Evolutionary conservation across 2,329 filamentous ascomycete genomes (phyloP).

Genomic region (Geosmithia putterillii): DNA sequence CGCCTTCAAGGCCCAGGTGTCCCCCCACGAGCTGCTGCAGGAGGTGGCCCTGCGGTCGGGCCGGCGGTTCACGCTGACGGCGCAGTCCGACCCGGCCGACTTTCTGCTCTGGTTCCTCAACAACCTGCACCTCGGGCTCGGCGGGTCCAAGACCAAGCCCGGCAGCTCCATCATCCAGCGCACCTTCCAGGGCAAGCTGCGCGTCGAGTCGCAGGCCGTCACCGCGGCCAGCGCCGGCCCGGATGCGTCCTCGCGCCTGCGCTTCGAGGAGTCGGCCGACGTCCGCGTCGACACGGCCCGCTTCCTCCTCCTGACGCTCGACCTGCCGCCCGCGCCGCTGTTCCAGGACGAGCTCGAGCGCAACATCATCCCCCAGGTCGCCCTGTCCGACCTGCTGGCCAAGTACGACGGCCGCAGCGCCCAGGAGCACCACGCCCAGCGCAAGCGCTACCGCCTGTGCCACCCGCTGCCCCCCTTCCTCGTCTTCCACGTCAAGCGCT

Average conservation of each 20-base stretch:
- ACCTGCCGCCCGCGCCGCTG: conserved; percentile 80
- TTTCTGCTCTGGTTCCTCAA: conserved; percentile 98
- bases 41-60: conserved; percentile 83
- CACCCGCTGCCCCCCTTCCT: conserved; percentile 88
- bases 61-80: conserved; percentile 83
- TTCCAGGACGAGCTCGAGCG: conserved; percentile 92
- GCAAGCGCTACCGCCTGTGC: conserved; percentile 78
- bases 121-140: conserved; percentile 81
- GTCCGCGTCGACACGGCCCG: conserved; percentile 67
- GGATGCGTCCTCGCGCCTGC: conserved; percentile 73
- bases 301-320: conserved; percentile 86
- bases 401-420: conserved; percentile 88
- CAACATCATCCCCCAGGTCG: conserved; percentile 92
- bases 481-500: conserved; percentile 92
- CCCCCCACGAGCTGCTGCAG: conserved; percentile 91
- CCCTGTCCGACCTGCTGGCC: conserved; percentile 67
- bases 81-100: conserved; percentile 90
- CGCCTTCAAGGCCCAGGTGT: conserved; percentile 94
- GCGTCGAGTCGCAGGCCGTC: conserved; percentile 87
- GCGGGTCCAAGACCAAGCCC: conserved; percentile 78
- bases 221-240: conserved; percentile 74
- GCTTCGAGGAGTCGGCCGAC: conserved; percentile 81
- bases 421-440: conserved; percentile 80
- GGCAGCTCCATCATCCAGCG: conserved; percentile 78
- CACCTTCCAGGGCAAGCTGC: conserved; percentile 85